Evolutionary conservation across 192 early-diverging fungal species (phyloP).

Genomic region (Rhizophagus clarus): DNA sequence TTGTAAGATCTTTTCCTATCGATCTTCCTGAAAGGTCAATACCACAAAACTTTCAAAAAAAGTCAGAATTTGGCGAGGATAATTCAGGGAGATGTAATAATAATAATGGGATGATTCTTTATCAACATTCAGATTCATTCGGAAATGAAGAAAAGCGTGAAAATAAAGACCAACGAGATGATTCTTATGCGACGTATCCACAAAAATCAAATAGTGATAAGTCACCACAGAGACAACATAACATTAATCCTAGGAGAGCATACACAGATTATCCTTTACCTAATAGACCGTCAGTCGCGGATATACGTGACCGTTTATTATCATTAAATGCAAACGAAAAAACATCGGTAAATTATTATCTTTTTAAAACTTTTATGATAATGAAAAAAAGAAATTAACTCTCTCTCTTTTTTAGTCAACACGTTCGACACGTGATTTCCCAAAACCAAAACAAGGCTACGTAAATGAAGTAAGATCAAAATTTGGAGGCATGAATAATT

Average conservation of each 20-base stretch:
- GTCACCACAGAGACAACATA: not conserved
- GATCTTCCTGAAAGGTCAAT: not conserved
- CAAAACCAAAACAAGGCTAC: not conserved
- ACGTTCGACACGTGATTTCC: not conserved
- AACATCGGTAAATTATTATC: not conserved
- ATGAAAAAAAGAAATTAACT: too few relatives aligned
- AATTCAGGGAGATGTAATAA: not conserved
- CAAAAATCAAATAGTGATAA: not conserved
- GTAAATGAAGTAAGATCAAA: not conserved
- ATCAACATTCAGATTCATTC: too few relatives aligned
- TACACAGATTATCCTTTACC: not conserved
- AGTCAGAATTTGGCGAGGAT: not conserved
- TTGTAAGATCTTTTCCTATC: not conserved
- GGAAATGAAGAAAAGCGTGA: too few relatives aligned
- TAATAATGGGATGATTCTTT: too few relatives aligned
- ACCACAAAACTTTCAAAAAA: not conserved
- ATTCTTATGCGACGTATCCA: not conserved
- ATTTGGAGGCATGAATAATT: not conserved
- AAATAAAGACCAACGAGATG: too few relatives aligned
- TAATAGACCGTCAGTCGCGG: not conserved
- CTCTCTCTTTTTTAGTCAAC: not conserved
- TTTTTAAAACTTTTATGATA: not conserved
- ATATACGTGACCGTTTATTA: not conserved
- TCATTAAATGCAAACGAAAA: not conserved
- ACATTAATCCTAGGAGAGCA: not conserved